These are phyloP conservation scores for Vairimorpha ceranae DNA, from an alignment of 371 early-diverging fungal genomes.

Conservation along the genomic window DNA sequence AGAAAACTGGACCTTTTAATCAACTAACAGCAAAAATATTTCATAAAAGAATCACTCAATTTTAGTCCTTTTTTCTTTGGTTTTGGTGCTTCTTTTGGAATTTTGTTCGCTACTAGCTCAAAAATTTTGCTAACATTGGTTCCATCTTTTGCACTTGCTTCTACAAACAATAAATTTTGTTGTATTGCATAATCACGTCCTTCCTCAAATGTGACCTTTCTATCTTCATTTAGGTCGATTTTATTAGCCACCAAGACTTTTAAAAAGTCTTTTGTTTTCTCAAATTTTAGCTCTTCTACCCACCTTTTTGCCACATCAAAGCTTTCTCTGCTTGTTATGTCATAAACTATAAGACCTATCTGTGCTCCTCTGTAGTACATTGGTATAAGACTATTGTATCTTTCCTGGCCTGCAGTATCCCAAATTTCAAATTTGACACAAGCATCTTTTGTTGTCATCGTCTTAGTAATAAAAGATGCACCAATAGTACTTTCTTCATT, in stretches of 20 bases:
- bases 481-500: constrained; percentile 99
- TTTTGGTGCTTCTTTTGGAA: constrained; percentile 57
- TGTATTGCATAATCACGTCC: constrained; percentile 76
- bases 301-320: constrained; percentile 82
- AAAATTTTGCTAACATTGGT: constrained; percentile 71
- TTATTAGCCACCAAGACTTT: constrained; percentile 98
- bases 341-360: constrained; percentile 93
- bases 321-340: constrained; percentile 87
- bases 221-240: constrained; percentile 84
- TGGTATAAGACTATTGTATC: constrained; percentile 65
- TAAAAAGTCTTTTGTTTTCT: constrained; percentile 86
- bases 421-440: constrained; percentile 98
- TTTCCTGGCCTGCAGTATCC: constrained; percentile 74
- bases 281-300: constrained; percentile 92
- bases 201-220: constrained; percentile 78
- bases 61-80: constrained; percentile 15
- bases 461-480: constrained; percentile 92
- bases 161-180: constrained; percentile 75
- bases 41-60: constrained; percentile 23
- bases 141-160: constrained; percentile 83
- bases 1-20: background rate
- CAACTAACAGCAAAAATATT: constrained; percentile 49
- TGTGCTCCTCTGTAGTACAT: constrained; percentile 95
- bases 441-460: constrained; percentile 83
- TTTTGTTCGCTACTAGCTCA: constrained; percentile 47